Evolutionary conservation across 768 basidiomycete species (phyloP).

Genomic region (Paxillus involutus): DNA sequence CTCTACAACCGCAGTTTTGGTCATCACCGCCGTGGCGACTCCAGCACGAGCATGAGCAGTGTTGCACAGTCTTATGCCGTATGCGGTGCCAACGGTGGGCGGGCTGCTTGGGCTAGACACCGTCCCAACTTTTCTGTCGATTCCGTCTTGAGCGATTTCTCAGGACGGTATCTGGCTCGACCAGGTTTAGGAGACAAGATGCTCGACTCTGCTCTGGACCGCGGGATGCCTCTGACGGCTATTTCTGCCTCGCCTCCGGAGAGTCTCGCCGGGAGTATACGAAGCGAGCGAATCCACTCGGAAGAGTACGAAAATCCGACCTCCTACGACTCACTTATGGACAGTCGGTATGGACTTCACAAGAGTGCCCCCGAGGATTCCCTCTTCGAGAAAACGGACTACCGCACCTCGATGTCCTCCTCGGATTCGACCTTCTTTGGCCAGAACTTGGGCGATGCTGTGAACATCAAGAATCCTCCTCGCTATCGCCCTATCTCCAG

Average conservation of each 20-base stretch:
- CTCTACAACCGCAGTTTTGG: slow-evolving; percentile 68
- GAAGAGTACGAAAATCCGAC: slow-evolving; percentile 31
- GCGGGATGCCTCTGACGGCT: slow-evolving; percentile 53
- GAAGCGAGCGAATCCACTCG: slow-evolving; percentile 9
- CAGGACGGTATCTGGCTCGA: slow-evolving; percentile 55
- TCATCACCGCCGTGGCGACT: slow-evolving; percentile 56
- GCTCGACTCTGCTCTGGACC: slow-evolving; percentile 63
- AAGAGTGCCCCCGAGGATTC: slow-evolving; percentile 43
- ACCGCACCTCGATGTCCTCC: slow-evolving; percentile 45
- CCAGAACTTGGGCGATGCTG: slow-evolving; percentile 38
- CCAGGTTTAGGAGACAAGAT: slow-evolving; percentile 87
- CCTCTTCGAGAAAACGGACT: slow-evolving; percentile 62
- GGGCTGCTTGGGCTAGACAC: slow-evolving; percentile 61
- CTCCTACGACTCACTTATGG: slow-evolving; percentile 69
- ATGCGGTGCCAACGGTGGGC: slow-evolving; percentile 53
- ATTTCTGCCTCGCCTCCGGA: slow-evolving; percentile 68
- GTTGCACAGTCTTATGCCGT: slow-evolving; percentile 54
- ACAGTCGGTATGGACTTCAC: slow-evolving; percentile 43
- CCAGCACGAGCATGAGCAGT: slow-evolving; percentile 57
- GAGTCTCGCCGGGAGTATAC: slow-evolving; percentile 28
- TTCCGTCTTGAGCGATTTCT: slow-evolving; percentile 65
- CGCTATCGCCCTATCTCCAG: slow-evolving; percentile 68
- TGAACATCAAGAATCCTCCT: slow-evolving; percentile 39
- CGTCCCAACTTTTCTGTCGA: slow-evolving; percentile 59
- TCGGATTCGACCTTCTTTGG: slow-evolving; percentile 62